phyloP scores from a whole-genome alignment of 73 alveolate genomes.

The Stentor coeruleus region DNA sequence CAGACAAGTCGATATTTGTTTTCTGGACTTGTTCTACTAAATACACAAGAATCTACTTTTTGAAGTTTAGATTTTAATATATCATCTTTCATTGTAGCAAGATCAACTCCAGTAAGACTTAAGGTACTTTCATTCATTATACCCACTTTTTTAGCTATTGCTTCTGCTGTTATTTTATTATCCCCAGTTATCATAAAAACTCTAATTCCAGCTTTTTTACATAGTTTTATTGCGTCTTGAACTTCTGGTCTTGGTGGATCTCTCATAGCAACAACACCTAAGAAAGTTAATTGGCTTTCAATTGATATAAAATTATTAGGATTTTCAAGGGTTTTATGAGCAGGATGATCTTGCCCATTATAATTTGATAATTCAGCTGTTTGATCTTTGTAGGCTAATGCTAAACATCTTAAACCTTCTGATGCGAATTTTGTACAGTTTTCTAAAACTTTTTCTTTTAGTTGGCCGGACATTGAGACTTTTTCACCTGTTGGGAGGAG shows the following conservation, averaged over 20 bases:
- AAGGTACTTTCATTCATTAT: constrained; percentile 54
- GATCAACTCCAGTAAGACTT: constrained; percentile 71
- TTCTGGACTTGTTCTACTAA: constrained; percentile 93
- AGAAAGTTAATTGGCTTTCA: constrained; percentile 64
- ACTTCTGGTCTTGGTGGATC: constrained; percentile 98
- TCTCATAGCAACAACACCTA: constrained; percentile 86
- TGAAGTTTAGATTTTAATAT: background rate
- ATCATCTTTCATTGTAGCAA: constrained; percentile 57
- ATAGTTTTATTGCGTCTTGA: constrained; percentile 72
- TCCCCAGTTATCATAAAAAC: constrained; percentile 98
- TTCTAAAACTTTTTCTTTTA: constrained; percentile 21
- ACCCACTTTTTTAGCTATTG: constrained; percentile 90
- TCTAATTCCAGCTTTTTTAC: constrained; percentile 96
- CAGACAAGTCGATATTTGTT: constrained; percentile 49
- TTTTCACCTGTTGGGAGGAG: constrained; percentile 61
- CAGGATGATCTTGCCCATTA: constrained; percentile 57
- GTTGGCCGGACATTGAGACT: constrained; percentile 24
- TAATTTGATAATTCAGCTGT: constrained; percentile 45
- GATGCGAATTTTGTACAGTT: constrained; percentile 21
- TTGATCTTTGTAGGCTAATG: constrained; percentile 44
- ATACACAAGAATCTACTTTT: constrained; percentile 52
- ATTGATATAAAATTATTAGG: constrained; percentile 42
- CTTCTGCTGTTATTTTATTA: constrained; percentile 90
- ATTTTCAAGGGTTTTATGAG: constrained; percentile 41
- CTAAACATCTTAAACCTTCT: constrained; percentile 49